phyloP scores from a whole-genome alignment of 2,329 filamentous ascomycete species.

The Erysiphe pulchra region DNA sequence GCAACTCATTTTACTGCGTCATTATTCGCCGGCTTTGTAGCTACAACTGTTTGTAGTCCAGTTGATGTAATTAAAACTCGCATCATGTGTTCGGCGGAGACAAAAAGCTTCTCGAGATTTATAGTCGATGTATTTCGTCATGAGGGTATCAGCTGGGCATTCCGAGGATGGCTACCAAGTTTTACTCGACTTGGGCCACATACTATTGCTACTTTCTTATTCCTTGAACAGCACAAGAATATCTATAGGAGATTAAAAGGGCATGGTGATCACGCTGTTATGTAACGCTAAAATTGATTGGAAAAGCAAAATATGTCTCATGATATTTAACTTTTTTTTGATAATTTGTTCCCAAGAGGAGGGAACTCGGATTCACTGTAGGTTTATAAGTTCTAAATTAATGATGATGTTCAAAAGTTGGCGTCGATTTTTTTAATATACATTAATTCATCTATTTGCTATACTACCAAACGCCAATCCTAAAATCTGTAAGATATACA shows the following conservation, averaged over 20 bases:
- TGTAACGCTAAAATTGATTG: no score
- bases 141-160: slow-evolving; percentile 62
- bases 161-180: slow-evolving; percentile 71
- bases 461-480: no score
- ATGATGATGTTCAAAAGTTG: no score
- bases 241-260: slow-evolving; percentile 24
- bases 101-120: slow-evolving; percentile 27
- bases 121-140: slow-evolving; percentile 39
- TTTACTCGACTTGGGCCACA: slow-evolving; percentile 45
- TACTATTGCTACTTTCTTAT: slow-evolving; percentile 68
- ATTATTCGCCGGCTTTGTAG: slow-evolving; percentile 56
- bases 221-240: slow-evolving; percentile 69
- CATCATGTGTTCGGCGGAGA: slow-evolving; percentile 46
- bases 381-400: no score
- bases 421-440: no score
- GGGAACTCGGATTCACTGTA: no score
- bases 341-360: no score
- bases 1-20: slow-evolving; percentile 55
- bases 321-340: no score
- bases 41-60: slow-evolving; percentile 62
- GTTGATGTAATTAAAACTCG: slow-evolving; percentile 78
- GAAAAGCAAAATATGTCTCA: no score
- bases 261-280: no score
- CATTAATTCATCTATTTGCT: no score
- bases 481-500: no score